Conservation (phyloP, 1,284 basidiomycete species). For the Tausonia pullulans region DNA sequence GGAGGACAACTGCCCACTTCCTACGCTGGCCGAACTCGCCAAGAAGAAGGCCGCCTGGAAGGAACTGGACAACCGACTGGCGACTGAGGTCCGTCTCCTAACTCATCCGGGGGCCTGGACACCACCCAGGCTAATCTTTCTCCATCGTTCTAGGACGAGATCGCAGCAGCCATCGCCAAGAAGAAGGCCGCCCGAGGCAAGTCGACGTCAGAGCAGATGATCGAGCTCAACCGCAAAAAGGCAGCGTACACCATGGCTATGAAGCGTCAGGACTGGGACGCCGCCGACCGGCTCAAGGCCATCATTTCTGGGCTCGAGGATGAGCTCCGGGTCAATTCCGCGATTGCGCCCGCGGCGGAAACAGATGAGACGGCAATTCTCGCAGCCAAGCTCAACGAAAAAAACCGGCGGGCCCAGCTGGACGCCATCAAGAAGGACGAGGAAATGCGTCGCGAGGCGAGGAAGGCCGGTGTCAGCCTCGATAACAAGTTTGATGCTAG, state of each 20-base stretch:
- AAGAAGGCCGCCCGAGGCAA: not conserved
- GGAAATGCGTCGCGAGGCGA: too few relatives aligned
- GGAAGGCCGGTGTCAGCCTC: too few relatives aligned
- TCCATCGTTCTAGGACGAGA: conserved; percentile 9
- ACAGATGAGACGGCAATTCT: too few relatives aligned
- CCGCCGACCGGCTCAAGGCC: not conserved
- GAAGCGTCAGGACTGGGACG: conserved; percentile 16
- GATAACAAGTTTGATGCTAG: too few relatives aligned
- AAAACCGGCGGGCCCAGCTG: too few relatives aligned
- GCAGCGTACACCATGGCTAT: conserved; percentile 16
- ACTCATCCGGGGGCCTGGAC: not conserved
- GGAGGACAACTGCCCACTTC: not conserved
- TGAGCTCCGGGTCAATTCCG: not conserved
- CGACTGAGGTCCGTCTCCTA: conserved; percentile 11
- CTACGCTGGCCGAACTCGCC: not conserved
- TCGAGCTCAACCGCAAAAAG: conserved; percentile 6
- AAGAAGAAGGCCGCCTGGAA: conserved; percentile 11
- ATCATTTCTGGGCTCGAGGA: conserved; percentile 5
- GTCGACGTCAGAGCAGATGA: not conserved
- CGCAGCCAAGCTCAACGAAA: too few relatives aligned
- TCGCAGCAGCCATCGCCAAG: conserved; percentile 7
- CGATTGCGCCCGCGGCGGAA: too few relatives aligned
- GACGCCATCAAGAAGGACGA: too few relatives aligned
- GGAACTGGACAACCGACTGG: not conserved
- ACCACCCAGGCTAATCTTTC: not conserved